Conservation (phyloP, 2,329 filamentous ascomycete genomes). For the Clathrospora elynae region DNA sequence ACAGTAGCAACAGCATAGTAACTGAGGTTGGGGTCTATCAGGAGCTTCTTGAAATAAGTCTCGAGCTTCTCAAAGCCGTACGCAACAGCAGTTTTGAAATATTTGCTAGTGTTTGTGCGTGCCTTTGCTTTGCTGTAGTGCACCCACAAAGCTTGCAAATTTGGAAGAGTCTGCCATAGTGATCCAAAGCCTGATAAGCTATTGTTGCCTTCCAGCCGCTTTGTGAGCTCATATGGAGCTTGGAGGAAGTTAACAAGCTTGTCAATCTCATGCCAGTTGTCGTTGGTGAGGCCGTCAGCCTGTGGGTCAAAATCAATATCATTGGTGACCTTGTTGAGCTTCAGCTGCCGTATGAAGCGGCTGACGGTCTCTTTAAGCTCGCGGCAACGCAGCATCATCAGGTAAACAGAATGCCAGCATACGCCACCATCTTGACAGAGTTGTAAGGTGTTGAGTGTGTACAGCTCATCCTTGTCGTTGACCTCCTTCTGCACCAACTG, state of each 20-base stretch:
- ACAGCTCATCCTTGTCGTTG: neutral
- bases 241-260: slow-evolving; percentile 9
- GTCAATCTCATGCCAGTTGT: slow-evolving; percentile 10
- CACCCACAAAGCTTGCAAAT: slow-evolving; percentile 6
- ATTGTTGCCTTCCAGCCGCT: slow-evolving; percentile 8
- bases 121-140: neutral
- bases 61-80: slow-evolving; percentile 11
- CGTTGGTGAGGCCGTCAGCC: slow-evolving; percentile 4
- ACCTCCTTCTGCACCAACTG: neutral
- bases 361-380: slow-evolving; percentile 9
- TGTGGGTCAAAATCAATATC: slow-evolving; percentile 1
- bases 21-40: slow-evolving; percentile 2
- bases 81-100: slow-evolving; percentile 2
- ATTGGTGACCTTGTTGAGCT: neutral
- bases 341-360: neutral
- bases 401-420: slow-evolving; percentile 11
- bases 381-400: slow-evolving; percentile 12
- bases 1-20: slow-evolving; percentile 10
- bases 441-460: slow-evolving; percentile 3
- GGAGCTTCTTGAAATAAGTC: slow-evolving; percentile 12
- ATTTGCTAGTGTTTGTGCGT: neutral
- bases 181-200: slow-evolving; percentile 10
- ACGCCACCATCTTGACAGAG: slow-evolving; percentile 11
- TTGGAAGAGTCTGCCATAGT: slow-evolving; percentile 13
- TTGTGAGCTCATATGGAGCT: slow-evolving; percentile 4